Conservation (phyloP, 2,329 filamentous ascomycete genomes). For the Colletotrichum coccodes region DNA sequence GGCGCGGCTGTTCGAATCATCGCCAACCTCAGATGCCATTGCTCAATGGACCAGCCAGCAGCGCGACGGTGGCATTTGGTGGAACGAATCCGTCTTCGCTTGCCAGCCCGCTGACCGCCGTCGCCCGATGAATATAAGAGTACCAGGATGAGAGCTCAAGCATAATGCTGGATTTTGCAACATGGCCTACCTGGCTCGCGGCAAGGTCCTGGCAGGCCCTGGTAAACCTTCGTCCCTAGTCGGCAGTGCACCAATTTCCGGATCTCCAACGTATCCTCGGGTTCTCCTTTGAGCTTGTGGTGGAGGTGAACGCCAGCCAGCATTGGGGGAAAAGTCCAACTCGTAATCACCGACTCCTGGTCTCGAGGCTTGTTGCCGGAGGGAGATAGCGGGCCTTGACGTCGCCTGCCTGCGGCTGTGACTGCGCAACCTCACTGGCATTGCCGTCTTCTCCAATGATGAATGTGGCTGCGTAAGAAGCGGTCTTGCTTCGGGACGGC, state of each 20-base stretch:
- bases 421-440: not conserved
- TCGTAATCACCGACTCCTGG: not conserved
- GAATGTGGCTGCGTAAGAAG: not conserved
- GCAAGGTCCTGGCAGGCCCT: slow-evolving; percentile 8
- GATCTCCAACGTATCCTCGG: slow-evolving; percentile 10
- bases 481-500: slow-evolving; percentile 6
- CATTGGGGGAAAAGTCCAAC: not conserved
- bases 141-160: not conserved
- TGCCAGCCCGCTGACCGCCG: not conserved
- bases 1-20: not conserved
- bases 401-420: not conserved
- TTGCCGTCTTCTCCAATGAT: not conserved
- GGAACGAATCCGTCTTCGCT: not conserved
- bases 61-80: slow-evolving; percentile 7
- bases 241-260: slow-evolving; percentile 23
- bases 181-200: not conserved
- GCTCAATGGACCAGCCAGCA: not conserved
- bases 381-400: not conserved
- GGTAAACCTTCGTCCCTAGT: slow-evolving; percentile 29
- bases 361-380: not conserved
- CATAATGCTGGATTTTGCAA: not conserved
- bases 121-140: not conserved
- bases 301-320: not conserved
- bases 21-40: slow-evolving; percentile 14
- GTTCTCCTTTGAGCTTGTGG: slow-evolving; percentile 3